Evolutionary conservation across 768 basidiomycete genomes (phyloP), one percentile per base, ranked within the genome.

Genomic region (Epithele typhae): DNA sequence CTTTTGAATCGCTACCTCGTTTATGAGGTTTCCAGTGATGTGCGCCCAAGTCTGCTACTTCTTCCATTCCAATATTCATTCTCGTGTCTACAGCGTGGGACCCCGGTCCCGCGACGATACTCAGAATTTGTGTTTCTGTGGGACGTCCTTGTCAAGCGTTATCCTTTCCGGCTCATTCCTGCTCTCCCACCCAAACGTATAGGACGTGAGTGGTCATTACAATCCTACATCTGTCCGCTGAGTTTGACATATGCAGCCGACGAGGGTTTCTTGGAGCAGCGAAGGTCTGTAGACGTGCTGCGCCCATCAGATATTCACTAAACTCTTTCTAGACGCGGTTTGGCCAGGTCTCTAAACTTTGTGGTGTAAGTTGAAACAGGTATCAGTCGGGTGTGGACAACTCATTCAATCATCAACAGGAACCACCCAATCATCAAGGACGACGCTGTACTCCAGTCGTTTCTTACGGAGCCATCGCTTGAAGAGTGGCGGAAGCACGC

Each of bases 361-460:
- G 74, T 92, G 2, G 72, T 90, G 82, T 89, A 54, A 41, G 82
- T 69, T 8, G 11, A 36, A 7, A 8, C 12, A 32, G 8, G 11
- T 15, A 42, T 5, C 39, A 33, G 25, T 25, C 27, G 5, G 34
- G 24, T 15, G 46, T 49, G 37, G 44, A 44, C n/a, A n/a, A 48
- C 12, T 11, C n/a, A 43, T 9, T 49, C 30, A 52, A 36, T 45
- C 38, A 21, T 36, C 35, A 10, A 10, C 44, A 86, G 89, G 46
- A 96, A 96, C 55, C 96, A 99, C 57, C 96, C 95, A 0, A 75
- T 94, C 23, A 76, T 98, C 51, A 87, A 84, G 62, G 87, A 92
- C 12, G 93, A 97, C 52, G 91, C 85, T 8, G 69, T 94, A 7
- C 69, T 97, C 12, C 73, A 80, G 7, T 81, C 81, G 0, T 97